Percentiles rank a stretch among this genome's conserved stretches.
phyloP scores from a whole-genome alignment of 768 basidiomycete genomes.

The Hydnomerulius pinastri region DNA sequence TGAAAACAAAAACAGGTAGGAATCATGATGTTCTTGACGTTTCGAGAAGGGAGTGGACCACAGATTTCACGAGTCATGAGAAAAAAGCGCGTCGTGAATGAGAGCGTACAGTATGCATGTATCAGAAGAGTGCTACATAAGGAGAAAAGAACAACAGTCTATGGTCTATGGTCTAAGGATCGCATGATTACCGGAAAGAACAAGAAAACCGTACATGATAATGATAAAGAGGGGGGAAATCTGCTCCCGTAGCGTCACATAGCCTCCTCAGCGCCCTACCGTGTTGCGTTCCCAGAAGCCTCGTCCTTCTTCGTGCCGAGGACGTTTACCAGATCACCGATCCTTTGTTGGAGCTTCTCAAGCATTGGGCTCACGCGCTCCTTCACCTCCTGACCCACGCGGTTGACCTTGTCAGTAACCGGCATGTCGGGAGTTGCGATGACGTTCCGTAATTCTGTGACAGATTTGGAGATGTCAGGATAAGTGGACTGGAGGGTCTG shows the following conservation, averaged over 20 bases:
- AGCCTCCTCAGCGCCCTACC: constrained; percentile 12
- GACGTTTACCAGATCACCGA: constrained; percentile 29
- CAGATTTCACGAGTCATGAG: too few relatives aligned
- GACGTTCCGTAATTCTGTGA: constrained; percentile 55
- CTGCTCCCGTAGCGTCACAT: not conserved
- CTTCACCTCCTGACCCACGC: constrained; percentile 58
- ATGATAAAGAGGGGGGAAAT: not conserved
- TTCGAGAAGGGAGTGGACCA: not conserved
- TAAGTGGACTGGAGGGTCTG: constrained; percentile 61
- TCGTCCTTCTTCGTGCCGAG: constrained; percentile 33
- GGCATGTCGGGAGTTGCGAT: constrained; percentile 55
- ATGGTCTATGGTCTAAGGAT: constrained; percentile 28
- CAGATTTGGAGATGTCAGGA: constrained; percentile 52
- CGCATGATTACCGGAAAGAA: constrained; percentile 14
- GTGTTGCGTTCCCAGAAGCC: constrained; percentile 11
- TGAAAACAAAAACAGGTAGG: too few relatives aligned
- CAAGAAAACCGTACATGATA: constrained; percentile 9
- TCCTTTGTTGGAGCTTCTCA: constrained; percentile 46
- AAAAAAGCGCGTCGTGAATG: constrained; percentile 5
- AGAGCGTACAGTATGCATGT: constrained; percentile 25
- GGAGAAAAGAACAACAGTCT: constrained; percentile 18
- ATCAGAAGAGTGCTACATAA: constrained; percentile 11
- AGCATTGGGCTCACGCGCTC: constrained; percentile 63
- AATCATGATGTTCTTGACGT: not conserved
- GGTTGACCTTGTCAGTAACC: constrained; percentile 61